Evolutionary conservation across 768 basidiomycete genomes (phyloP), one percentile per base, ranked within the genome.

Genomic region (Leccinellum rugosiceps): DNA sequence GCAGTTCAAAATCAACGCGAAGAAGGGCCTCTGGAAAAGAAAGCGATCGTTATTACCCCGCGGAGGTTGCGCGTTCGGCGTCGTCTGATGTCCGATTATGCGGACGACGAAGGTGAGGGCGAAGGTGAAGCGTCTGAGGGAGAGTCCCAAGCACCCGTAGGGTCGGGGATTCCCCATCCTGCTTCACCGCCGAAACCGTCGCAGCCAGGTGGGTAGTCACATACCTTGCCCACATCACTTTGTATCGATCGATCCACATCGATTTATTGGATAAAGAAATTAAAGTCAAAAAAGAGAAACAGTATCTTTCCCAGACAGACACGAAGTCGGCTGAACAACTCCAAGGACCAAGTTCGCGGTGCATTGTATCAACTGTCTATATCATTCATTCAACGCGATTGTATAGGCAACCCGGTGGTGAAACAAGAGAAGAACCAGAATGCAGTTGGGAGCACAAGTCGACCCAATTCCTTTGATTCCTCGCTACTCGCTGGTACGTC

Each of bases 381-480:
- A 28, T 45, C 2, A 15, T 32, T 21, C 21, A 15, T 25, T 57
- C 6, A 53, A 35, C 17, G n/a, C 10, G 3, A 17, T 38, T 7
- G 8, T n/a, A 38, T 19, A 69, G 66, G 44, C 32, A 62, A 34
- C 3, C 53, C 50, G 4, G 53, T 66, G 4, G 53, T 66, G 43
- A 70, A 64, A 54, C 56, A 58, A 44, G 68, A 68, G 13, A 68
- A 58, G 23, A 21, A 1, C 23, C 47, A 43, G n/a, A 50, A 8
- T 30, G 44, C 28, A 32, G 34, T 6, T n/a, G 30, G 9, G 6
- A 45, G 30, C 6, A 31, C 13, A 41, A 21, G 34, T 26, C 58
- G 43, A 44, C 4, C 45, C 32, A 13, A 43, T 14, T 44, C 38
- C 26, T 28, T 44, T 38, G 49, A 57, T n/a, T 8, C 35, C 6